Evolutionary conservation across 192 early-diverging fungal species (phyloP), one percentile per base, ranked within the genome.

Genomic region (Gryganskiella cystojenkinii): DNA sequence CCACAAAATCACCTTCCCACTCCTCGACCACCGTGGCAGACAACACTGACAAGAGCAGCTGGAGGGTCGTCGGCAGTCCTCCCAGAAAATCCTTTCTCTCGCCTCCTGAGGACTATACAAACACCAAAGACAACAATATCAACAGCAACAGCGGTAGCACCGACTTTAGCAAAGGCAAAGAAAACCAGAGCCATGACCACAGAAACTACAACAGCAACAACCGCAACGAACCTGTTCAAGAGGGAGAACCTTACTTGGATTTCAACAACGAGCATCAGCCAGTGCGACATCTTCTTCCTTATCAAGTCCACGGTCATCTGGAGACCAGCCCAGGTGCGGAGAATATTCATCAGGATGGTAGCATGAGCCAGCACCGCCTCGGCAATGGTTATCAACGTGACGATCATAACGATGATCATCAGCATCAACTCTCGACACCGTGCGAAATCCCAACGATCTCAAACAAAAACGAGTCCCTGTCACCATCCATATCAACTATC

Each of bases 61-160:
- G 89, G 89, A 90, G 86, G 58, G 70, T 76, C 43, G 86, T 88
- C 33, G 87, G 86, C n/a, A 87, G 80, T 69, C 89, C 89, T 7
- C 87, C 89, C 15, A 74, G 85, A 28, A 44, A 71, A 27, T 57
- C 72, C 22, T 70, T 82, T 7, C 60, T 80, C 8, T 84, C 89
- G 11, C 75, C 83, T 17, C 82, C 85, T 20, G 44, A 52, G 43
- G 55, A 64, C 10, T 13, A 28, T 7, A 28, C 20, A 24, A 57
- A 64, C 27, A 44, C 33, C 57, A 24, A 28, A 8, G 37, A 2
- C 42, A 17, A 5, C 58, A 57, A 33, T 40, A 30, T 3, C 28
- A n/a, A 50, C 47, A n/a, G 22, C 47, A 50, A 35, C 55, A 7
- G 31, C 34, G n/a, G 8, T 10, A 15, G 4, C 14, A 56, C 17